These are phyloP conservation scores for Cercospora sp. DNA, from an alignment of 2,329 filamentous ascomycete species.

Conservation along the genomic window DNA sequence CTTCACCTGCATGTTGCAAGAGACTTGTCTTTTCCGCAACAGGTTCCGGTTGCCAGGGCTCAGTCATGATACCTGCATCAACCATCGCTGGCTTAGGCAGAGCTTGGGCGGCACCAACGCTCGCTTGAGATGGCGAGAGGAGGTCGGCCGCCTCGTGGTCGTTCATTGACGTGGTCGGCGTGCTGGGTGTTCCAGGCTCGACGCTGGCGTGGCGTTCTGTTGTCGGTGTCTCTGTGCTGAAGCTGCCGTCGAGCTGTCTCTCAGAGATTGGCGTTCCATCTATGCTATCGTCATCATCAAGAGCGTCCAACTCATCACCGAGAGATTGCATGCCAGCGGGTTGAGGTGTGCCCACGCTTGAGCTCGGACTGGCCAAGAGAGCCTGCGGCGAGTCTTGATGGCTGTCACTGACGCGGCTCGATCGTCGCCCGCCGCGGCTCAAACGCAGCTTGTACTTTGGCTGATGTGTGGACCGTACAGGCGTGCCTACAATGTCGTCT, in stretches of 20 bases:
- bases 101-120: not conserved
- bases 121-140: slow-evolving; percentile 1
- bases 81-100: slow-evolving; percentile 50
- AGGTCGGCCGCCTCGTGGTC: slow-evolving; percentile 16
- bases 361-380: slow-evolving; percentile 30
- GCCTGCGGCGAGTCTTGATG: slow-evolving; percentile 27
- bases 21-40: slow-evolving; percentile 21
- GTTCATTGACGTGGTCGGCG: slow-evolving; percentile 17
- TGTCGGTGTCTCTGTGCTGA: slow-evolving; percentile 23
- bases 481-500: slow-evolving; percentile 58
- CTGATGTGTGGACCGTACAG: slow-evolving; percentile 61
- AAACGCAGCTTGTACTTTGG: slow-evolving; percentile 71
- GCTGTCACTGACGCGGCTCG: slow-evolving; percentile 53
- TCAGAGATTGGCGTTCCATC: slow-evolving; percentile 38
- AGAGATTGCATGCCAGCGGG: slow-evolving; percentile 68
- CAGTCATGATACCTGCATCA: slow-evolving; percentile 63
- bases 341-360: slow-evolving; percentile 44
- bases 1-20: slow-evolving; percentile 31
- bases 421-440: slow-evolving; percentile 56
- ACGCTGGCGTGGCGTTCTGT: slow-evolving; percentile 43
- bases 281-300: slow-evolving; percentile 64
- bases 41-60: slow-evolving; percentile 52
- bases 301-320: slow-evolving; percentile 83
- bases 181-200: slow-evolving; percentile 27
- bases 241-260: slow-evolving; percentile 18